Conservation (phyloP, 495 filamentous ascomycete genomes). For the Hypoxylon trugodes region DNA sequence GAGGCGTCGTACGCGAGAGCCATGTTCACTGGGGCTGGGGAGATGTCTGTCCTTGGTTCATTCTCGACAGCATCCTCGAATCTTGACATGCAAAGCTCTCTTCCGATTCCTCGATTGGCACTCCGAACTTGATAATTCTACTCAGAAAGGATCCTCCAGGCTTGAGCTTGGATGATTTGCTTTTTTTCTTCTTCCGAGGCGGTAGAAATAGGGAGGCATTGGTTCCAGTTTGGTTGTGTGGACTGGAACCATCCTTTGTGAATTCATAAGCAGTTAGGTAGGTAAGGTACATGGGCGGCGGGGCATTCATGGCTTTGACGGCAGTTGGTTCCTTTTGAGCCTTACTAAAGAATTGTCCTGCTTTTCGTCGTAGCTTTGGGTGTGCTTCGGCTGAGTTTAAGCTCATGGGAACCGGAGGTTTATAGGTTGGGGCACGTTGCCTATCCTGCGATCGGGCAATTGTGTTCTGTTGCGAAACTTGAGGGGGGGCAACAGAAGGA, state of each 20-base stretch:
- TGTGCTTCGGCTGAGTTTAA: neutral
- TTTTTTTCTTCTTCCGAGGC: constrained; percentile 4
- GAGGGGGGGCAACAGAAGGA: no score
- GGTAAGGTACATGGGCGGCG: constrained; percentile 20
- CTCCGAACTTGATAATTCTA: neutral
- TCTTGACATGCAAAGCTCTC: constrained; percentile 22
- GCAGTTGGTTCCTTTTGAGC: neutral
- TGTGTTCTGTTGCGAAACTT: neutral
- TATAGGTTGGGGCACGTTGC: neutral
- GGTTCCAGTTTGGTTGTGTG: no score
- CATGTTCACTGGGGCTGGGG: neutral
- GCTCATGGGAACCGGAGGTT: neutral
- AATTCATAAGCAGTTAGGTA: constrained; percentile 30
- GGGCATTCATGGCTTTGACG: no score
- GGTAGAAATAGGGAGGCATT: no score
- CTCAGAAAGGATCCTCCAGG: neutral
- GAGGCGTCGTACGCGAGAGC: no score
- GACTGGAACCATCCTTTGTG: no score
- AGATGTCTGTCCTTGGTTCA: neutral
- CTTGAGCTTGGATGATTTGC: neutral
- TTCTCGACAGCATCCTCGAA: constrained; percentile 8
- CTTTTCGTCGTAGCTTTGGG: constrained; percentile 13
- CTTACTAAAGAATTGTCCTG: neutral
- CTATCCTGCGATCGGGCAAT: neutral
- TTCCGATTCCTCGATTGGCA: neutral